Conservation (phyloP, 345 rosid genomes). For the Corymbia maculata region DNA sequence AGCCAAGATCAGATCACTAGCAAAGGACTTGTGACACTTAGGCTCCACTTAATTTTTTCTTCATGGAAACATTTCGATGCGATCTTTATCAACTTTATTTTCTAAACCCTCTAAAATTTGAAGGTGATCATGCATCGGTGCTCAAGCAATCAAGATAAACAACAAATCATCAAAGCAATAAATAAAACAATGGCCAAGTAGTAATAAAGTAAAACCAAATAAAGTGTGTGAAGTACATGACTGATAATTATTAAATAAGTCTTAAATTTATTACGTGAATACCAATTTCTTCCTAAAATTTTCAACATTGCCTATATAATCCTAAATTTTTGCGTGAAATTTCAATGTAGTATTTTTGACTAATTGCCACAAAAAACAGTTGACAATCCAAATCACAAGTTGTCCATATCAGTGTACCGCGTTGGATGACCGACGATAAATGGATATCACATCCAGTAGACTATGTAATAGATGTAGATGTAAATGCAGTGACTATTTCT, state of each 20-base stretch:
- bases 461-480: neutral
- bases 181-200: no score
- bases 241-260: no score
- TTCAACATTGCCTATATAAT: neutral
- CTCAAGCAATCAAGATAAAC: no score
- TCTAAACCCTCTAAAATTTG: neutral
- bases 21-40: neutral
- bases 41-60: neutral
- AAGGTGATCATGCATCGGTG: neutral
- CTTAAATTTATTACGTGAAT: neutral
- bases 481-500: neutral
- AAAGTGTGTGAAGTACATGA: neutral
- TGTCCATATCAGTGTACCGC: neutral
- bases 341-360: no score
- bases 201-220: neutral
- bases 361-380: neutral
- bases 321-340: no score
- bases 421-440: fast-evolving
- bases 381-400: neutral
- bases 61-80: neutral
- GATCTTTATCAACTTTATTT: neutral
- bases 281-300: no score
- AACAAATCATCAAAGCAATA: no score
- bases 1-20: neutral
- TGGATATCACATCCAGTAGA: neutral